Evolutionary conservation across 495 filamentous ascomycete species (phyloP), one percentile per base, ranked within the genome.

Genomic region (Letharia lupina): DNA sequence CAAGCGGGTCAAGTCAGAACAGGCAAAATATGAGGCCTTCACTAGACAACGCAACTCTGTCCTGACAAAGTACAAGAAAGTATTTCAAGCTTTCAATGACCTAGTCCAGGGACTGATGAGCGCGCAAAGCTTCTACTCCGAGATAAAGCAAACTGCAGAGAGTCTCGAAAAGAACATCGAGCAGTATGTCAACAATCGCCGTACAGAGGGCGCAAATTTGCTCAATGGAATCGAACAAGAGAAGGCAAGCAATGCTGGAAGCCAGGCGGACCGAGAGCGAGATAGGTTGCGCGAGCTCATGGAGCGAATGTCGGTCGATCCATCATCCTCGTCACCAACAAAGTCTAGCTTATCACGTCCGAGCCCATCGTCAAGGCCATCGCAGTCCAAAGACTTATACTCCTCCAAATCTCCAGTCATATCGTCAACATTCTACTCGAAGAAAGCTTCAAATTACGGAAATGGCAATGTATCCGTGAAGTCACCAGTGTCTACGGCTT

Each of bases 161-260:
- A 96, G 89, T 71, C 79, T 98, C n/a, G 86, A 90, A 66, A 93
- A 96, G 80, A 98, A 98, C 71, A 93, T 98, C 16, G 93, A 97
- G 70, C 89, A 88, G 5, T 98, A 98, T 73, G 93, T 98, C 65
- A 93, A 89, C 79, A 98, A 98, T 71, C 84, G 94, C 44, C 83
- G 93, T 57, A 88, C 91, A 1, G 94, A 98, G 76, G 94, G 94
- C 28, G 91, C 92, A 2, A 90, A 96, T 72, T 81, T 98, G 35
- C 81, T 98, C 10, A 84, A 82, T 68, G 88, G 91, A 68, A 98
- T 98, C 65, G 94, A 98, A 76, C 83, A 87, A 65, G 86, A 88
- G 61, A 87, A 86, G 70, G 84, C 83, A 4, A 84, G 79, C 57
- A 86, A 79, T 71, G 85, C 87, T 68, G 84, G 82, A 45, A 84